Evolutionary conservation across 2,329 filamentous ascomycete genomes (phyloP), one percentile per base, ranked within the genome.

Genomic region (Apiospora arundinis): DNA sequence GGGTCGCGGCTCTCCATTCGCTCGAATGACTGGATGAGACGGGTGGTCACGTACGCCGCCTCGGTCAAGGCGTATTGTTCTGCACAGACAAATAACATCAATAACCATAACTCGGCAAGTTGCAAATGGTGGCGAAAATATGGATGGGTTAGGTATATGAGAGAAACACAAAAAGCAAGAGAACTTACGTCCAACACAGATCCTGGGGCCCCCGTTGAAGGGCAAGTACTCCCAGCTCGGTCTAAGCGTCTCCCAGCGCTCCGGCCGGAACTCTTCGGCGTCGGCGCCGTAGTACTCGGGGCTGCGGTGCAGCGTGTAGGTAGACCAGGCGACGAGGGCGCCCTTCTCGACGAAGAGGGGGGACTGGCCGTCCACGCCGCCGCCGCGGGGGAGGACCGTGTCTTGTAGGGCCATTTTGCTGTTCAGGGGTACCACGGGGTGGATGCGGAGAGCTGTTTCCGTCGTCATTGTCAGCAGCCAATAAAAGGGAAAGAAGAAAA

Each of bases 221-320:
- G 77, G 76, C 12, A 77, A 56, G 40, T 75, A 78, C 5, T 72
- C 76, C 71, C 74, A 77, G 18, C 66, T 56, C 21, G 69, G 70
- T 40, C 70, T 18, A n/a, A 74, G 73, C 2, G 71, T 74, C 45
- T 75, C 74, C 85, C 85, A 87, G 40, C 85, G 76, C 75, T 86
- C 85, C 0, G 85, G 85, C 2, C 83, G 81, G 75, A 85, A 87
- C 7, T 79, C 73, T 5, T 82, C 77, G 0, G 83, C 81, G 67
- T 87, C 85, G 67, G 77, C 75, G 1, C 81, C 81, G 69, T 80
- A 82, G 0, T 87, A 70, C 6, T 74, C 78, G 45, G 76, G 76
- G 45, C 86, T 80, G 6, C 85, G 80, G 49, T 86, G 84, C 67
- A 86, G 78, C 16, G 81, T 79, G 74, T 84, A 87, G 1, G 84